phyloP scores from a whole-genome alignment of 352 stramenopile species.

The Phytophthora quininea region DNA sequence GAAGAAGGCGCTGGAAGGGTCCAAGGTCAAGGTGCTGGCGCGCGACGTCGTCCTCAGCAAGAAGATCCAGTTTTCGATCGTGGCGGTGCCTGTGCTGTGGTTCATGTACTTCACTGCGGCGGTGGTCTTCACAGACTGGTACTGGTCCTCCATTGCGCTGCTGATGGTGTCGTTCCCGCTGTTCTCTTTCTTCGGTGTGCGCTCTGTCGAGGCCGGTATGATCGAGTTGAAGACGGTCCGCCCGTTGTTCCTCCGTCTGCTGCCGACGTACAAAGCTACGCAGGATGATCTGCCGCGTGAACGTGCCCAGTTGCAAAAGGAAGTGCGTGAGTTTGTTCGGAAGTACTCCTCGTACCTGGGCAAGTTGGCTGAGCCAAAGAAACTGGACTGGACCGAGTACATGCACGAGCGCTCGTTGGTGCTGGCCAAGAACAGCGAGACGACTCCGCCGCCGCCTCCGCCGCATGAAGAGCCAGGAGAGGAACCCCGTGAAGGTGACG shows the following conservation, averaged over 20 bases:
- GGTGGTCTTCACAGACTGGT: conserved; percentile 84
- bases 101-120: conserved; percentile 86
- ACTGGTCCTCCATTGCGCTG: conserved; percentile 84
- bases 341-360: conserved; percentile 71
- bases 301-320: conserved; percentile 71
- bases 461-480: conserved; percentile 23
- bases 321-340: conserved; percentile 79
- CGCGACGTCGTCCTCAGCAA: conserved; percentile 92
- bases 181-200: conserved; percentile 90
- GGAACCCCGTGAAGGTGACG: conserved; percentile 31
- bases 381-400: conserved; percentile 85
- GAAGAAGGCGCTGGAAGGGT: conserved; percentile 85
- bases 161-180: conserved; percentile 83
- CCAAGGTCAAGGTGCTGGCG: conserved; percentile 91
- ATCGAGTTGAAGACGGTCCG: conserved; percentile 89
- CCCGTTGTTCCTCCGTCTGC: conserved; percentile 80
- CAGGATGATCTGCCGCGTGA: conserved; percentile 79
- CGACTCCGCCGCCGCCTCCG: conserved; percentile 21
- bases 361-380: conserved; percentile 70
- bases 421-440: conserved; percentile 36
- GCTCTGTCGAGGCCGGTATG: conserved; percentile 86
- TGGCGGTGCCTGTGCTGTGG: conserved; percentile 90
- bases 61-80: conserved; percentile 94
- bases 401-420: conserved; percentile 74
- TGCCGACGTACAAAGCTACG: conserved; percentile 78